Conservation (phyloP, 768 basidiomycete species). For the Lactarius quietus region DNA sequence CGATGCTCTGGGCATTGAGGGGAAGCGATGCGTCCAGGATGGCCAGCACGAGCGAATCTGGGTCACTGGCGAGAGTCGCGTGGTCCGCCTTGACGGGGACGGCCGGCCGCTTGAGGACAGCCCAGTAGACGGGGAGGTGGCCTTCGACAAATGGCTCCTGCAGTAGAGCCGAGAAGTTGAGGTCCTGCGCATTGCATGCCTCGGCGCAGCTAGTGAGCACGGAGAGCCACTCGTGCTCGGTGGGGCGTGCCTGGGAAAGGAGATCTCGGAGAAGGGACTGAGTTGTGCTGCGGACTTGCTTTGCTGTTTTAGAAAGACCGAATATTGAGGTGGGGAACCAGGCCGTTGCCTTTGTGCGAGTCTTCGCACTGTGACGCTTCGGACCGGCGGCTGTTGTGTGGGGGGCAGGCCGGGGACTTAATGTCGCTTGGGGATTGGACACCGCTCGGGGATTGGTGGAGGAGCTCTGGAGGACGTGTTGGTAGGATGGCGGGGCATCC, state of each 20-base stretch:
- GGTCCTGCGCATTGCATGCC: conserved; percentile 47
- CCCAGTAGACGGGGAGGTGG: conserved; percentile 71
- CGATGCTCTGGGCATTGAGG: conserved; percentile 41
- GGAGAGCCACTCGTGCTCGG: conserved; percentile 31
- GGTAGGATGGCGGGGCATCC: conserved; percentile 24
- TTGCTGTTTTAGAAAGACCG: conserved; percentile 26
- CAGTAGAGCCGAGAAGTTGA: conserved; percentile 52
- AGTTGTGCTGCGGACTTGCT: conserved; percentile 21
- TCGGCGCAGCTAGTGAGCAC: conserved; percentile 62
- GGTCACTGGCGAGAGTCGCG: conserved; percentile 7
- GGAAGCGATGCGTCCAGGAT: conserved; percentile 53
- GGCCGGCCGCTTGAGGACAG: conserved; percentile 53
- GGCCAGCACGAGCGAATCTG: conserved; percentile 40
- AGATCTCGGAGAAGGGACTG: conserved; percentile 32
- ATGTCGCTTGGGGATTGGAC: background rate
- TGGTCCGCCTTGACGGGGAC: conserved; percentile 9
- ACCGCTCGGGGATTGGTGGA: background rate
- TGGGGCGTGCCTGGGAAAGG: conserved; percentile 38
- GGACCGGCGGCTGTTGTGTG: background rate
- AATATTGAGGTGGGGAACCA: conserved; percentile 23
- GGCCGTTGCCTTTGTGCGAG: background rate
- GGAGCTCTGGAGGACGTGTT: conserved; percentile 7
- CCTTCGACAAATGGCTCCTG: conserved; percentile 62
- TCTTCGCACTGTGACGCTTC: background rate
- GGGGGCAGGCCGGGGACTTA: background rate